Percentiles rank a stretch among this genome's conserved stretches.
These are phyloP conservation scores for Phytophthora macrochlamydospora DNA, from an alignment of 352 stramenopile genomes.

Conservation along the genomic window DNA sequence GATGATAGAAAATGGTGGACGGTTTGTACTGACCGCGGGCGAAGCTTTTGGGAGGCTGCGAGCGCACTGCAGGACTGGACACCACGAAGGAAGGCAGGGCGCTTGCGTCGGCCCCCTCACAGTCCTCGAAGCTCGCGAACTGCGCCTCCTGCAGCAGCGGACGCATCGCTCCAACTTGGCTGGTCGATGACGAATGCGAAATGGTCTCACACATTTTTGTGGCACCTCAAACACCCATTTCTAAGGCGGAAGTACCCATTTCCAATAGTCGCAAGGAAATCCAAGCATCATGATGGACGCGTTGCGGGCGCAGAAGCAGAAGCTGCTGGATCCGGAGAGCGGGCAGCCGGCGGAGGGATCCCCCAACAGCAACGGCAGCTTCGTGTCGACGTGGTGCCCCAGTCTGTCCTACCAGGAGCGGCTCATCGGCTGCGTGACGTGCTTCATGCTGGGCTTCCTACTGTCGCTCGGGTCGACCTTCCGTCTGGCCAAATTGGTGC, in stretches of 20 bases:
- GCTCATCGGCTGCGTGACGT: conserved; percentile 79
- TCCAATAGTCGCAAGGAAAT: neutral
- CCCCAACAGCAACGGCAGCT: conserved; percentile 28
- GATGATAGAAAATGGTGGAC: neutral
- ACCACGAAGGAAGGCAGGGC: conserved; percentile 39
- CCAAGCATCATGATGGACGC: conserved; percentile 58
- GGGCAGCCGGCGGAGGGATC: conserved; percentile 41
- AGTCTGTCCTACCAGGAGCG: conserved; percentile 87
- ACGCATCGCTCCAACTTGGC: conserved; percentile 14
- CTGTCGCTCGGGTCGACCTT: conserved; percentile 86
- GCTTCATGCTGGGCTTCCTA: conserved; percentile 82
- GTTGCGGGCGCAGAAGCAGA: conserved; percentile 74
- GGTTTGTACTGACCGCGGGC: conserved; percentile 35
- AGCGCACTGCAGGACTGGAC: conserved; percentile 34
- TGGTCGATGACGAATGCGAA: neutral
- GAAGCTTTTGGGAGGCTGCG: conserved; percentile 61
- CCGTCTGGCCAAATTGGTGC: conserved; percentile 72
- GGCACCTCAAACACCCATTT: too few species aligned
- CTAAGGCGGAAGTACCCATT: too few species aligned
- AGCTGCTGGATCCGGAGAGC: conserved; percentile 76
- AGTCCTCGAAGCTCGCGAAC: conserved; percentile 78
- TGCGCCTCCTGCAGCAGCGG: conserved; percentile 67
- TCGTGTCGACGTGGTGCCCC: conserved; percentile 47
- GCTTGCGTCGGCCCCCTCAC: conserved; percentile 29
- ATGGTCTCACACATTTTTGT: neutral